Percentiles rank a stretch among this genome's conserved stretches.
Conservation (phyloP, 352 stramenopile genomes). For the Pythium oligandrum region DNA sequence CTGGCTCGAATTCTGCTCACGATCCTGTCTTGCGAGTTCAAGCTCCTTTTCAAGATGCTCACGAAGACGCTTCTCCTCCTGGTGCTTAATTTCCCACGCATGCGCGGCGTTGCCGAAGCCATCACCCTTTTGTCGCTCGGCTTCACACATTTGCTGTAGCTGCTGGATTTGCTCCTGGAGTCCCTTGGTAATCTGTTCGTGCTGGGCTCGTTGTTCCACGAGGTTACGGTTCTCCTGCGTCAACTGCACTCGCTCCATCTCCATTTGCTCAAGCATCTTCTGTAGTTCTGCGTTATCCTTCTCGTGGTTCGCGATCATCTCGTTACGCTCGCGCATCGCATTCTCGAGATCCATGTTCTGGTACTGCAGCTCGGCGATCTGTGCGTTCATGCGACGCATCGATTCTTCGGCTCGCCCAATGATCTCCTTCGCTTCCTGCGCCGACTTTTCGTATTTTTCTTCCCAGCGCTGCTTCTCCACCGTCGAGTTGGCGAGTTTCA, state of each 20-base stretch:
- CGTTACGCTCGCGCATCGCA: conserved; percentile 38
- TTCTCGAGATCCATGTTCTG: conserved; percentile 45
- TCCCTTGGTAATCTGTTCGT: conserved; percentile 27
- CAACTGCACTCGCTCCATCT: conserved; percentile 30
- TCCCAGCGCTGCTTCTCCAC: conserved; percentile 77
- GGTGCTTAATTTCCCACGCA: conserved; percentile 20
- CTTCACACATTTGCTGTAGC: conserved; percentile 34
- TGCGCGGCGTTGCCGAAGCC: conserved; percentile 23
- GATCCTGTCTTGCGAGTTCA: conserved; percentile 8
- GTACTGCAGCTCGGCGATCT: conserved; percentile 45
- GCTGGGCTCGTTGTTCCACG: conserved; percentile 31
- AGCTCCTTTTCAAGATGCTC: conserved; percentile 23
- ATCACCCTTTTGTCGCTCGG: conserved; percentile 22
- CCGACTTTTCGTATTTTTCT: conserved; percentile 62
- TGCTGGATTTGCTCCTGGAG: conserved; percentile 43
- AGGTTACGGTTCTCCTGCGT: conserved; percentile 41
- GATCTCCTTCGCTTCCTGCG: conserved; percentile 43
- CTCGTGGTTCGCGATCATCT: conserved; percentile 26
- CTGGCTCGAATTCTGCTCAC: conserved; percentile 26
- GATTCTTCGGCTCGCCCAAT: conserved; percentile 49
- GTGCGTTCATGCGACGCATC: conserved; percentile 41
- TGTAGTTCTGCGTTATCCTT: conserved; percentile 35
- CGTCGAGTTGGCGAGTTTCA: conserved; percentile 41
- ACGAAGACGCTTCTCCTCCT: conserved; percentile 19
- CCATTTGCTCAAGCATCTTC: conserved; percentile 39